Conservation (phyloP, 129 eudicot species). For the Pittosporum tobira region DNA sequence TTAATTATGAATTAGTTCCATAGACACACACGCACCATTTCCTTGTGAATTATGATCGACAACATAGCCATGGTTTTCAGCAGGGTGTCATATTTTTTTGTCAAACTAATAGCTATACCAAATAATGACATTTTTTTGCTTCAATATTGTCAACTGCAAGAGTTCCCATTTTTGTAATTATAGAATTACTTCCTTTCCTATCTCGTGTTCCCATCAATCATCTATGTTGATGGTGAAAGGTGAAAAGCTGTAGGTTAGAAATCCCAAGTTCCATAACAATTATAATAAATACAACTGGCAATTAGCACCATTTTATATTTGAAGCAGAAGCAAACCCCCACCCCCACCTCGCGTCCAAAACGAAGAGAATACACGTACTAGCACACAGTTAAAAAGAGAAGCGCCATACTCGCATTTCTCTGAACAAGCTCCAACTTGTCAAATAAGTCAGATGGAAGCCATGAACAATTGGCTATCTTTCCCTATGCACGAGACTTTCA, state of each 20-base stretch:
- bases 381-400: neutral
- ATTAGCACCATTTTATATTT: neutral
- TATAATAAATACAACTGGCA: neutral
- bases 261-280: neutral
- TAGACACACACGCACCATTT: no score
- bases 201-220: no score
- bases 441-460: conserved; percentile 5
- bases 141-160: neutral
- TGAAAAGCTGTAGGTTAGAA: neutral
- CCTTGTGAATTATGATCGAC: neutral
- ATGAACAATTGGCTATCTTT: conserved; percentile 17
- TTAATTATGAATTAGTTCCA: no score
- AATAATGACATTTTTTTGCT: neutral
- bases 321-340: neutral
- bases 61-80: neutral
- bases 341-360: neutral
- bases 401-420: neutral
- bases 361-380: neutral
- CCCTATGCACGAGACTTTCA: neutral
- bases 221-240: conserved; percentile 5
- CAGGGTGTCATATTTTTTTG: neutral
- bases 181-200: neutral
- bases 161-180: neutral
- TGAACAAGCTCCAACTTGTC: neutral
- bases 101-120: neutral